Percentiles rank a stretch among this genome's conserved stretches.
These are phyloP conservation scores for Blastomyces parvus DNA, from an alignment of 2,329 filamentous ascomycete species.

Conservation along the genomic window DNA sequence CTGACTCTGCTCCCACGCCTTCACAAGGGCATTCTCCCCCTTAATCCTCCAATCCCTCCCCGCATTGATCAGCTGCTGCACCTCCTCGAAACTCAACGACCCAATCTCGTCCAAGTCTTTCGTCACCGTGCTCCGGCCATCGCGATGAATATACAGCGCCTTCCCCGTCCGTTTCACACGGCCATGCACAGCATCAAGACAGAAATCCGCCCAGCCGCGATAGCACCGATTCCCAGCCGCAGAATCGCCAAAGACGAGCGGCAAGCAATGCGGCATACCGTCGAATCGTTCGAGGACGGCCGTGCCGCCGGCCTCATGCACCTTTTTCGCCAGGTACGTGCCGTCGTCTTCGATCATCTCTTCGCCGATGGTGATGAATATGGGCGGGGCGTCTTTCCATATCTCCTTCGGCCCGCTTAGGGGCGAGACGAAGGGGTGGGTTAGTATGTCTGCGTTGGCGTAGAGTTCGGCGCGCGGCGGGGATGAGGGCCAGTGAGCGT, in stretches of 20 bases:
- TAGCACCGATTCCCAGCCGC: slow-evolving; percentile 45
- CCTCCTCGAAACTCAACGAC: slow-evolving; percentile 30
- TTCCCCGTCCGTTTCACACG: slow-evolving; percentile 19
- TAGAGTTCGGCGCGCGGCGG: slow-evolving; percentile 38
- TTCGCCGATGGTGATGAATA: slow-evolving; percentile 35
- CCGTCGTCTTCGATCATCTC: slow-evolving; percentile 36
- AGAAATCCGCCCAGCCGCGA: slow-evolving; percentile 48
- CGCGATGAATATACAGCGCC: slow-evolving; percentile 26
- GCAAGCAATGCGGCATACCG: slow-evolving; percentile 45
- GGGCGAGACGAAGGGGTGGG: slow-evolving; percentile 36
- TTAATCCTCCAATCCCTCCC: slow-evolving; percentile 26
- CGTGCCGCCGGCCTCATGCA: slow-evolving; percentile 30
- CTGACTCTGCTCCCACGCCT: slow-evolving; percentile 23
- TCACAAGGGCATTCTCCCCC: slow-evolving; percentile 28
- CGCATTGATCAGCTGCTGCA: slow-evolving; percentile 22
- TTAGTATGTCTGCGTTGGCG: slow-evolving; percentile 29
- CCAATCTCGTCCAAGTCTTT: slow-evolving; percentile 28
- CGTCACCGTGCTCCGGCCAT: slow-evolving; percentile 21
- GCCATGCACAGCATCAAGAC: slow-evolving; percentile 26
- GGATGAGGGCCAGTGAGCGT: slow-evolving; percentile 32
- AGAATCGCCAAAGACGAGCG: slow-evolving; percentile 44
- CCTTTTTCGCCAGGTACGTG: slow-evolving; percentile 31
- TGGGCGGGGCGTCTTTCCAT: slow-evolving; percentile 35
- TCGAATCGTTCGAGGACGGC: slow-evolving; percentile 36
- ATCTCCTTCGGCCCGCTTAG: slow-evolving; percentile 27